phyloP scores from a whole-genome alignment of 2,329 filamentous ascomycete genomes.

The Lasiodiplodia citricola region DNA sequence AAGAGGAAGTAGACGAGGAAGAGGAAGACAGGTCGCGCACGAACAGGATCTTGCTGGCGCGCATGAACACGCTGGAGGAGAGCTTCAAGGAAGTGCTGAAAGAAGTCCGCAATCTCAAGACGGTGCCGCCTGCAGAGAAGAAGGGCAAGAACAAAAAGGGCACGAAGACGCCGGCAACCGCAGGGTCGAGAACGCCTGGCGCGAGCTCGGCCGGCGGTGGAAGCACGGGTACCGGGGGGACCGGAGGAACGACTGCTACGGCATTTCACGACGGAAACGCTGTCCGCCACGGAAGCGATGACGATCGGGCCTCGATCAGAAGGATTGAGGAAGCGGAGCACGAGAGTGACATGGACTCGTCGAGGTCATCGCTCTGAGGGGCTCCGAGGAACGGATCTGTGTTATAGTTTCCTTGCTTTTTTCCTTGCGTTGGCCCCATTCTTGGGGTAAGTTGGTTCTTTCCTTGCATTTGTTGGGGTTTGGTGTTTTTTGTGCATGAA shows the following conservation, averaged over 20 bases:
- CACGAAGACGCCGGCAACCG: constrained; percentile 1
- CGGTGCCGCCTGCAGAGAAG: constrained; percentile 9
- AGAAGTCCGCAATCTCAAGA: constrained; percentile 70
- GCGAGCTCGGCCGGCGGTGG: neutral
- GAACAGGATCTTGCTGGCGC: constrained; percentile 78
- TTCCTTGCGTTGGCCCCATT: neutral
- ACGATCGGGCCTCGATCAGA: constrained; percentile 10
- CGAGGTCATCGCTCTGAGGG: constrained; percentile 3
- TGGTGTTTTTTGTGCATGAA: neutral
- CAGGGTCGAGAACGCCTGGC: constrained; percentile 7
- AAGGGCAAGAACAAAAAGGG: constrained; percentile 18
- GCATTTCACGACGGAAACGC: neutral
- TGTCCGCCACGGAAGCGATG: neutral
- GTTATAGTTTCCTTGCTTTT: constrained; percentile 6
- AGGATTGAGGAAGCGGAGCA: constrained; percentile 4
- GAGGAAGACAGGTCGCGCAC: constrained; percentile 48
- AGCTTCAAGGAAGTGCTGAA: constrained; percentile 85
- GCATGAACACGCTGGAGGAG: constrained; percentile 93
- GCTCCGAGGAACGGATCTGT: neutral
- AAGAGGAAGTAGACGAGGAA: constrained; percentile 27
- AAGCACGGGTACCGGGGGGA: neutral
- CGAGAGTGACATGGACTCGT: neutral
- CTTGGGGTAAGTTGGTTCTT: neutral
- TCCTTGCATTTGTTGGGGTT: constrained; percentile 3
- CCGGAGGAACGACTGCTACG: neutral